Conservation (phyloP, 2,329 filamentous ascomycete genomes). For the Aspergillus sp. region DNA sequence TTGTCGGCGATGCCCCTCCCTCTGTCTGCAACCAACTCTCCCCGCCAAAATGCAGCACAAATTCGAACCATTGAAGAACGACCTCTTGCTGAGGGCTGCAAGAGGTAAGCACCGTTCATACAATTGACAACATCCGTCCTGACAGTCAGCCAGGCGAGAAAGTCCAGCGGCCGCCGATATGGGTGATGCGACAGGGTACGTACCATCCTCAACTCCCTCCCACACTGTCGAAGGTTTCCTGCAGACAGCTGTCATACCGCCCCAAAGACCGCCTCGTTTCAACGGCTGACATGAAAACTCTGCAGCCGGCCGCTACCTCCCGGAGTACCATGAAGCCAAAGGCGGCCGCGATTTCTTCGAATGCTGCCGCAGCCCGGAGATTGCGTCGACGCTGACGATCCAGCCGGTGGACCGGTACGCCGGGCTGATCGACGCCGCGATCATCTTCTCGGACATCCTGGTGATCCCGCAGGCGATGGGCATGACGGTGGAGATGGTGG, state of each 20-base stretch:
- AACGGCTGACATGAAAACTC: conserved; percentile 3
- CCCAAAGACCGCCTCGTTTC: not conserved
- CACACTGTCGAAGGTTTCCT: not conserved
- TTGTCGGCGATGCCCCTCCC: not conserved
- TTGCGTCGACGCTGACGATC: conserved; percentile 88
- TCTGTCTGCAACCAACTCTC: conserved; percentile 1
- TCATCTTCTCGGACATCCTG: conserved; percentile 98
- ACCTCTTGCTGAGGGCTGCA: conserved; percentile 85
- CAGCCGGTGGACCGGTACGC: conserved; percentile 91
- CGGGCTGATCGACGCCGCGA: conserved; percentile 90
- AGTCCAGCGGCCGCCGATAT: conserved; percentile 91
- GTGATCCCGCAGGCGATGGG: conserved; percentile 98
- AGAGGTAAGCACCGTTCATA: conserved; percentile 62
- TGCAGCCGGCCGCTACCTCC: conserved; percentile 89
- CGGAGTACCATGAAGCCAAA: conserved; percentile 96
- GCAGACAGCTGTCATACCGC: too few relatives aligned
- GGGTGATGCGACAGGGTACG: conserved; percentile 98
- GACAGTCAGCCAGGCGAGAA: conserved; percentile 66
- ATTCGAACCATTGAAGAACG: conserved; percentile 87
- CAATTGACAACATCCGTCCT: conserved; percentile 5
- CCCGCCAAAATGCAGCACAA: conserved; percentile 59
- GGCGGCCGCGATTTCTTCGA: conserved; percentile 91
- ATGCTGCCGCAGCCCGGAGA: conserved; percentile 90
- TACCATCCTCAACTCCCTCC: not conserved
- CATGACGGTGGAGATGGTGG: conserved; percentile 98